Percentiles rank a stretch among this genome's conserved stretches.
Evolutionary conservation across 768 basidiomycete species (phyloP).

Genomic region (Candolleomyces aberdarensis): DNA sequence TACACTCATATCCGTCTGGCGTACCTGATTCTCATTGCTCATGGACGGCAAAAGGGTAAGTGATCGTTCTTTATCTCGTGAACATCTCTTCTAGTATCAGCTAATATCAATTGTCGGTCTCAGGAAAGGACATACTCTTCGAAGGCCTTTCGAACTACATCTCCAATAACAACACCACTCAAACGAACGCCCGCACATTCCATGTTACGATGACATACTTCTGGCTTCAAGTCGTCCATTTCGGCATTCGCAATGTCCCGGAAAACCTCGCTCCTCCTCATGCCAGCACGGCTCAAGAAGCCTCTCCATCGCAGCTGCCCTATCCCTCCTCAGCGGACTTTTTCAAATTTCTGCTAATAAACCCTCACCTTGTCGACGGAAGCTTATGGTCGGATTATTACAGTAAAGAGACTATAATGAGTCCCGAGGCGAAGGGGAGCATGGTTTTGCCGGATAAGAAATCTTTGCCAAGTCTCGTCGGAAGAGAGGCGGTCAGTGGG

Average conservation of each 20-base stretch:
- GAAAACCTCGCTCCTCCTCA: background rate
- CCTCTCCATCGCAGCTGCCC: background rate
- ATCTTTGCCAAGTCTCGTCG: conserved; percentile 36
- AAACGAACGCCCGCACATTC: conserved; percentile 35
- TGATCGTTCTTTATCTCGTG: no score
- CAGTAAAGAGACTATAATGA: conserved; percentile 42
- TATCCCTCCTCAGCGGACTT: conserved; percentile 26
- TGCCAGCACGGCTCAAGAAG: background rate
- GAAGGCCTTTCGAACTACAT: conserved; percentile 40
- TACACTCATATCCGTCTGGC: conserved; percentile 45
- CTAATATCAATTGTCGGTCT: no score
- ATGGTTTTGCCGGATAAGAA: conserved; percentile 48
- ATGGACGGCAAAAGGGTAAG: conserved; percentile 41
- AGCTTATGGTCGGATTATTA: conserved; percentile 44
- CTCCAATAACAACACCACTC: conserved; percentile 27
- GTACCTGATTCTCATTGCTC: conserved; percentile 36
- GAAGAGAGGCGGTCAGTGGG: conserved; percentile 28
- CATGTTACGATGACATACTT: conserved; percentile 50
- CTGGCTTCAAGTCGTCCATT: conserved; percentile 49
- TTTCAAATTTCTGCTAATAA: conserved; percentile 34
- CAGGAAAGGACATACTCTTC: conserved; percentile 45
- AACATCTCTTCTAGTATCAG: no score
- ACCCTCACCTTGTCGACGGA: conserved; percentile 39
- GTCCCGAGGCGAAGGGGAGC: conserved; percentile 29
- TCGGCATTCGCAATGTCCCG: conserved; percentile 34